Base-by-base conservation (phyloP, 192 early-diverging fungal genomes). In the Coemansia sp. region DNA sequence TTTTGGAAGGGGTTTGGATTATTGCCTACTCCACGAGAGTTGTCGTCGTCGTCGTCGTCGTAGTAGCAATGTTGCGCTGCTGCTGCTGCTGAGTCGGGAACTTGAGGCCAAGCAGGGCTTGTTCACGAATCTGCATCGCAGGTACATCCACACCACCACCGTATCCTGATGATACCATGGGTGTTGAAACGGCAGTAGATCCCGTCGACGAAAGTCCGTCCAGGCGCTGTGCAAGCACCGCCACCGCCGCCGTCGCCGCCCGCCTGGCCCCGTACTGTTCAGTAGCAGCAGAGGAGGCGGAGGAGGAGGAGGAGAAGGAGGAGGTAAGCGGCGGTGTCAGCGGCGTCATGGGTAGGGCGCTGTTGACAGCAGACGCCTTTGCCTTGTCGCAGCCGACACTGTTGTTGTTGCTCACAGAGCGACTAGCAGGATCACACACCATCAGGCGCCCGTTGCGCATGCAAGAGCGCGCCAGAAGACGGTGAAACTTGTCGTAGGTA, bases 401-500 rank as follows among this genome's bases (percentile, higher is more conserved):
- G 5, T 16, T 42, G 5, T 16, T 42, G 41, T 16, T 42, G 24
- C 24, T 27, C 13, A 42, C n/a, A 51, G 27, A 42, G 51, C 24
- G 51, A 16, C 51, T 34, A 33, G 54, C 54, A 6, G 72, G 51
- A 8, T 77, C 75, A 56, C 75, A 74, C n/a, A 74, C 69, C 72
- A 69, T 72, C 31, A 83, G 66, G 7, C 80, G 65, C 19, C 75
- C 75, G 56, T 83, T 83, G 69, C 80, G 75, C 80, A 77, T 74
- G 59, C 75, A 69, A 0, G 80, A 83, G 24, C 75, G 71, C 42
- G 80, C 75, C 19, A 77, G 60, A 31, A 77, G 72, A 14, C 75
- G 71, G 66, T 74, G 80, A 62, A 83, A 83, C 80, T 69, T 69
- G 59, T 77, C 75, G 57, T 83, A 83, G 0, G 75, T 77, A n/a